Evolutionary conservation across 1,284 basidiomycete genomes (phyloP), one percentile per base, ranked within the genome.

Genomic region (Irpex lacteus): DNA sequence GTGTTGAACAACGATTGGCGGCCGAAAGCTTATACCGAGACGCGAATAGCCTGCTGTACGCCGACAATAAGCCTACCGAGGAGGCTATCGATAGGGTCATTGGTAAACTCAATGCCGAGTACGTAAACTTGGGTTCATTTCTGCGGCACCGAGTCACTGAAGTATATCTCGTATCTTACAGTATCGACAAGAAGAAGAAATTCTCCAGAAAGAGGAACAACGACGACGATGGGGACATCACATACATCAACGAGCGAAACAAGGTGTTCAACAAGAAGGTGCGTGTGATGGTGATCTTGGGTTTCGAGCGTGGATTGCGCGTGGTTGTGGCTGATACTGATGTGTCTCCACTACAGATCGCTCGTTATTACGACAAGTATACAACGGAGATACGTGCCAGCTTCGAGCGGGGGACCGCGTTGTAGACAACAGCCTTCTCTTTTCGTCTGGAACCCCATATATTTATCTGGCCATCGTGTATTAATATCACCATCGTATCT

Each of bases 201-300:
- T 91, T 94, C 78, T 94, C 91, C 44, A 83, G 96, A 68, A 94
- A 95, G 77, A 86, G 95, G 65, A 81, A 82, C 74, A 96, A 97
- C 78, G 95, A 98, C 72, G 90, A 92, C 60, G 91, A 97, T 67
- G 95, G 92, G 62, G 95, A 98, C 70, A 94, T 99, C 76, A 98
- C 95, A 11, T 99, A 99, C 75, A 99, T 99, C 87, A 99, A 99
- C 83, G 95, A 98, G 76, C 90, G 91, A 76, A 99, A 99, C 81
- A 90, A 94, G 72, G 94, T 97, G 61, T 99, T 98, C 85, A 99
- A 98, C 88, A 96, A 96, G 81, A 99, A 98, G 90, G 92, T 91
- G 37, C 11, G 19, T 52, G 50, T n/a, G 79, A 65, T 36, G 26
- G 26, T 26, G 26, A 26, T 26, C 26, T 4, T 26, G 26, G 26